Conservation (phyloP, 2,329 filamentous ascomycete genomes). For the Coniochaeta ligniaria region DNA sequence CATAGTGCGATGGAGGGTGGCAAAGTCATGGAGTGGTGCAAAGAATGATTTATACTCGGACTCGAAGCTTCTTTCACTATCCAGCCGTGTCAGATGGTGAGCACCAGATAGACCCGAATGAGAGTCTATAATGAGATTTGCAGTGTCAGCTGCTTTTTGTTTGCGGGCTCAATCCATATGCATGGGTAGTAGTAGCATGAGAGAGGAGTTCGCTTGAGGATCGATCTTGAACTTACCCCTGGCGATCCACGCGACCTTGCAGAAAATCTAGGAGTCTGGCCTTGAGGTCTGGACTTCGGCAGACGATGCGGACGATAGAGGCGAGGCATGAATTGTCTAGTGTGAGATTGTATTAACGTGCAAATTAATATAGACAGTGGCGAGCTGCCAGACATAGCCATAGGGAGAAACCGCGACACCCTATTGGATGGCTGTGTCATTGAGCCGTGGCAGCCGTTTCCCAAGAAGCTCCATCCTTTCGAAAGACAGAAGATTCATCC, state of each 20-base stretch:
- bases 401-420: background rate
- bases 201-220: background rate
- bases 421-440: background rate
- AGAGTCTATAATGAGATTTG: background rate
- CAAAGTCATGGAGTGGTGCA: background rate
- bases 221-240: background rate
- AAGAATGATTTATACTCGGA: background rate
- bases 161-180: background rate
- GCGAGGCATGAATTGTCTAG: background rate
- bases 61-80: background rate
- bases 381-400: background rate
- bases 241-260: background rate
- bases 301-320: background rate
- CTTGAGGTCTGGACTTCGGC: background rate
- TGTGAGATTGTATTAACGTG: background rate
- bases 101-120: background rate
- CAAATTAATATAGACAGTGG: slow-evolving; percentile 1
- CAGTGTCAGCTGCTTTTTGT: background rate
- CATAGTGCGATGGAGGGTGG: background rate
- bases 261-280: background rate
- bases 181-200: background rate
- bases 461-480: background rate
- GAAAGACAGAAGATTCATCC: background rate
- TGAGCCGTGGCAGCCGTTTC: background rate
- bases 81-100: background rate